Evolutionary conservation across 495 filamentous ascomycete genomes (phyloP).

Genomic region (Lepraria neglecta): DNA sequence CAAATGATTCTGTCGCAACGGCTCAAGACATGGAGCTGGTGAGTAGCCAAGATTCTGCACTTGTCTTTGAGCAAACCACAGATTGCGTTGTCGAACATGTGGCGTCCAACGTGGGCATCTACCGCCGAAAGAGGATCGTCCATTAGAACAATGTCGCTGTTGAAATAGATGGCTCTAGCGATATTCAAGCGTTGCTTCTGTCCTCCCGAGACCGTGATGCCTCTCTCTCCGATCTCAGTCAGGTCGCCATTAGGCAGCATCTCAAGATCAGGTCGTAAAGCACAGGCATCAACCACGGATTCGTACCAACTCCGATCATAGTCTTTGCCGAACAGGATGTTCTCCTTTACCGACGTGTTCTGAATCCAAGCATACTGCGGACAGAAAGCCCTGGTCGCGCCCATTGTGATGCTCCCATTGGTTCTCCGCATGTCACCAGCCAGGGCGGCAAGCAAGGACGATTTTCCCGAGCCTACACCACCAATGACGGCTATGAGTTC

Average conservation of each 20-base stretch:
- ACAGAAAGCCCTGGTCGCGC: constrained; percentile 78
- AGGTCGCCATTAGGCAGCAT: constrained; percentile 51
- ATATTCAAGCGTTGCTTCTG: constrained; percentile 68
- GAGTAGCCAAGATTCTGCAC: constrained; percentile 84
- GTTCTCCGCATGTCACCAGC: constrained; percentile 92
- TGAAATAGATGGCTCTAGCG: constrained; percentile 77
- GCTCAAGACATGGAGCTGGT: constrained; percentile 86
- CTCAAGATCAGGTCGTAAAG: constrained; percentile 50
- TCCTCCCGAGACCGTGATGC: constrained; percentile 60
- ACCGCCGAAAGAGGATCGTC: constrained; percentile 80
- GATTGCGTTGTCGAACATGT: constrained; percentile 95
- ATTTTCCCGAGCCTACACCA: constrained; percentile 86
- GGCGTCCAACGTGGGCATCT: constrained; percentile 81
- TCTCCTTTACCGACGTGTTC: constrained; percentile 77
- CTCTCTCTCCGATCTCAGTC: constrained; percentile 56
- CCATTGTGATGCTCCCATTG: constrained; percentile 62
- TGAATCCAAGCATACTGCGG: constrained; percentile 98
- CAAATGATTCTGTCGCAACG: constrained; percentile 87
- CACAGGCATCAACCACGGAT: constrained; percentile 52
- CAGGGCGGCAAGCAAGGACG: constrained; percentile 78
- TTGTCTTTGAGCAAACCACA: constrained; percentile 83
- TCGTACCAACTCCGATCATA: constrained; percentile 50
- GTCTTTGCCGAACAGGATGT: constrained; percentile 81
- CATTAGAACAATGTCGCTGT: constrained; percentile 75
- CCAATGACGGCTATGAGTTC: constrained; percentile 91